Conservation (phyloP, 257 asterid genomes). For the Jasminum sambac region DNA sequence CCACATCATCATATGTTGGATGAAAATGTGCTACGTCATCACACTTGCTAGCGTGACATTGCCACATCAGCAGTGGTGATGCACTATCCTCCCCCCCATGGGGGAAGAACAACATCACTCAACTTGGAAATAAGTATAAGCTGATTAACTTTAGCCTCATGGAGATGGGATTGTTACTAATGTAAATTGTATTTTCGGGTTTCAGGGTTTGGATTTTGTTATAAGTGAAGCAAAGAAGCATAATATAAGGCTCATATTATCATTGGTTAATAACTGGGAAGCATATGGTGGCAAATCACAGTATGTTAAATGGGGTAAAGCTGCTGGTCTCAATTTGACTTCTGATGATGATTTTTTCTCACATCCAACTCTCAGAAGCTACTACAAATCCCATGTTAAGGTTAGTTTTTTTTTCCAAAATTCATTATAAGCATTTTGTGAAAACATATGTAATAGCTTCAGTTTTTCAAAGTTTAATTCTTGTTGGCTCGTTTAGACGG, state of each 20-base stretch:
- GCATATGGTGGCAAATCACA: conserved; percentile 94
- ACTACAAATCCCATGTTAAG: conserved; percentile 83
- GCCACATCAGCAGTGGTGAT: too few species aligned
- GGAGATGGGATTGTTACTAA: background rate
- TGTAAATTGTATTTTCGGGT: background rate
- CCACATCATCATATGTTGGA: too few species aligned
- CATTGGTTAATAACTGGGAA: conserved; percentile 90
- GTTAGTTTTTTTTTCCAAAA: conserved; percentile 26
- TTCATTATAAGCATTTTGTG: background rate
- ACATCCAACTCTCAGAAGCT: conserved; percentile 64
- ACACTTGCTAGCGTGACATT: too few species aligned
- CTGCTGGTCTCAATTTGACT: conserved; percentile 76
- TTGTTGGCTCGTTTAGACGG: conserved; percentile 45
- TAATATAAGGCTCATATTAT: conserved; percentile 72
- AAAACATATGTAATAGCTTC: background rate
- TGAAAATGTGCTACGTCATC: too few species aligned
- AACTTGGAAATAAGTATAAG: background rate
- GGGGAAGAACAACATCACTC: background rate
- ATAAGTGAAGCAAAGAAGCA: conserved; percentile 83
- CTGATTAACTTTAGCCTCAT: background rate
- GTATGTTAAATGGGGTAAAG: conserved; percentile 95
- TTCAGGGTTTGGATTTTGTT: conserved; percentile 85
- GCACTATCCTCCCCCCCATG: too few species aligned
- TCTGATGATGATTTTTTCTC: conserved; percentile 90
- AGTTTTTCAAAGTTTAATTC: background rate